These are phyloP conservation scores for Lactarius sanguifluus DNA, from an alignment of 768 basidiomycete genomes.

Conservation along the genomic window DNA sequence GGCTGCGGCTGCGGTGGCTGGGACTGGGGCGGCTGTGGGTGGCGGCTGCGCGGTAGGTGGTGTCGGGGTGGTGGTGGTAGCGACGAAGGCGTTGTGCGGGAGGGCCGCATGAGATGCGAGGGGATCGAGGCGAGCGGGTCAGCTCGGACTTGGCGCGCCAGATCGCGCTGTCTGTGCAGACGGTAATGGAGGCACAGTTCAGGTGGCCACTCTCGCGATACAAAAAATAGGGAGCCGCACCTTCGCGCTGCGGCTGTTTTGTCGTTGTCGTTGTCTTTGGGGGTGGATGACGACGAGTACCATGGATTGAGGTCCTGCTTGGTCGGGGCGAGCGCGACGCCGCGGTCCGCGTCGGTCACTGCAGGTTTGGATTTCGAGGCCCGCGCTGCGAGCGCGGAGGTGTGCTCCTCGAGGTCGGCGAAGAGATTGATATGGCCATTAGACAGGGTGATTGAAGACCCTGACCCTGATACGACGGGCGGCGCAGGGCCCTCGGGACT, in stretches of 20 bases:
- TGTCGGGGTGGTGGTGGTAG: conserved; percentile 17
- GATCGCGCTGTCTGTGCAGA: conserved; percentile 55
- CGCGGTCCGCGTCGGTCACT: conserved; percentile 58
- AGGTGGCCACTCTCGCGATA: not conserved
- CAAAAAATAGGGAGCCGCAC: conserved; percentile 16
- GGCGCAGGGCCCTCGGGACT: conserved; percentile 31
- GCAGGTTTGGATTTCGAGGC: conserved; percentile 42
- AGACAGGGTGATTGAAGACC: conserved; percentile 35
- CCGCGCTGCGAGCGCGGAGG: conserved; percentile 46
- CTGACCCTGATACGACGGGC: conserved; percentile 8
- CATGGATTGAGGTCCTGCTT: conserved; percentile 79
- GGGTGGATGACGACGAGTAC: conserved; percentile 49
- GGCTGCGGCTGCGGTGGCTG: conserved; percentile 25
- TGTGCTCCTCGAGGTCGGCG: conserved; percentile 70
- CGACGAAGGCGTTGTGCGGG: conserved; percentile 6
- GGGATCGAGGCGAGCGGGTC: conserved; percentile 79
- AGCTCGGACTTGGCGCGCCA: conserved; percentile 57
- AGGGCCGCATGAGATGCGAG: conserved; percentile 54
- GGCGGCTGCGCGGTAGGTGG: conserved; percentile 33
- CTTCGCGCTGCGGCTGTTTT: conserved; percentile 32
- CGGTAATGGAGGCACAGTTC: not conserved
- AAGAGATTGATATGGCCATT: conserved; percentile 82
- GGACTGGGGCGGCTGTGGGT: not conserved
- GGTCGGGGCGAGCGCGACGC: conserved; percentile 70
- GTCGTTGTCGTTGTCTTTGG: conserved; percentile 26